These are phyloP conservation scores for Ulota crispa DNA, from an alignment of 225 moss, liverwort and hornwort genomes.

Conservation along the genomic window DNA sequence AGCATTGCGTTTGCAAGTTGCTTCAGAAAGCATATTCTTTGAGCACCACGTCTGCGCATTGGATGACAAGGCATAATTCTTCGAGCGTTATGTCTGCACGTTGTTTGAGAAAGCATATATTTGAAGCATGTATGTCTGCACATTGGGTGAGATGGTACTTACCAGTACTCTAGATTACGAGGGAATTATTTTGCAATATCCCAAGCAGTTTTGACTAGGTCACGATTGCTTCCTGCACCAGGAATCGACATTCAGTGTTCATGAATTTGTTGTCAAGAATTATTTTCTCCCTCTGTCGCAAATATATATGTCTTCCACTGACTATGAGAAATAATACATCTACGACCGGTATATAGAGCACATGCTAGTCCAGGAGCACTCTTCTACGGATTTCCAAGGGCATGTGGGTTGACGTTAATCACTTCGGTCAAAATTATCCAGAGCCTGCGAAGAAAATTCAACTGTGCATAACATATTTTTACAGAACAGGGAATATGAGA, in stretches of 20 bases:
- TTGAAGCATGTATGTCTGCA: neutral
- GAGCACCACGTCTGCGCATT: neutral
- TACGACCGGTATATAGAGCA: too few relatives aligned
- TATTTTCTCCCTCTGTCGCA: neutral
- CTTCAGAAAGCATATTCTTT: slow-evolving; percentile 1
- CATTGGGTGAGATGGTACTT: neutral
- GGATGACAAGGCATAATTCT: neutral
- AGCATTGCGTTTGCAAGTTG: neutral
- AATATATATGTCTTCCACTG: neutral
- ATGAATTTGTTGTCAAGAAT: neutral
- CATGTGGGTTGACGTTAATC: too few relatives aligned
- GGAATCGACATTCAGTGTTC: neutral
- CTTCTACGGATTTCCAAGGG: too few relatives aligned
- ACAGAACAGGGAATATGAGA: too few relatives aligned
- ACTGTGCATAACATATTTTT: neutral
- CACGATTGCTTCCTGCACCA: neutral
- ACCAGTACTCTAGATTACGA: neutral
- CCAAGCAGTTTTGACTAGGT: neutral
- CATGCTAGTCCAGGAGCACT: too few relatives aligned
- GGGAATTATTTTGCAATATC: neutral
- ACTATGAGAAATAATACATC: neutral
- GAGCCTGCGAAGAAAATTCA: too few relatives aligned
- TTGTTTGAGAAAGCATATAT: neutral
- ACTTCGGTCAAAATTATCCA: too few relatives aligned
- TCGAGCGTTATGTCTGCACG: neutral